Evolutionary conservation across 2,329 filamentous ascomycete species (phyloP).

Genomic region (Harringtonia lauricola): DNA sequence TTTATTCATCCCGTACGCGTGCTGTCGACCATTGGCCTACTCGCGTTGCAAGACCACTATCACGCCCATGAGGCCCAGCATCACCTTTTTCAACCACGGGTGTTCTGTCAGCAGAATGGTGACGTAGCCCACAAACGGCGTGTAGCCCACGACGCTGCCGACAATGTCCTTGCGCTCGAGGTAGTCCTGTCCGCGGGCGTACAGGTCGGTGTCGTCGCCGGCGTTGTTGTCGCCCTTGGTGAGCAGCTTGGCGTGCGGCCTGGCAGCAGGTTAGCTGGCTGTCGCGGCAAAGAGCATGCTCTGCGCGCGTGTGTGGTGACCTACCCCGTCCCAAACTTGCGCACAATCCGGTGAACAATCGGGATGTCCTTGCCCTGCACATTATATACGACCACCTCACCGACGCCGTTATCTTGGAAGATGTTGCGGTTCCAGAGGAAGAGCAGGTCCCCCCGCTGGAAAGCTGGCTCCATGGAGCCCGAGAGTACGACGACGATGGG

Average conservation of each 20-base stretch:
- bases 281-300: too few species aligned
- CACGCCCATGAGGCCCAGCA: conserved; percentile 90
- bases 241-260: conserved; percentile 57
- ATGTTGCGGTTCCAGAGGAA: conserved; percentile 67
- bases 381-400: conserved; percentile 55
- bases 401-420: conserved; percentile 39
- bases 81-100: conserved; percentile 91
- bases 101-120: conserved; percentile 93
- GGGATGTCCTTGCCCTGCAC: conserved; percentile 91
- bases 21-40: too few species aligned
- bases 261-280: conserved; percentile 15
- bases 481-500: conserved; percentile 78
- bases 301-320: conserved; percentile 13
- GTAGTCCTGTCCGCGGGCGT: conserved; percentile 78
- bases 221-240: conserved; percentile 98
- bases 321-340: conserved; percentile 54
- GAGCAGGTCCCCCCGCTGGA: conserved; percentile 66
- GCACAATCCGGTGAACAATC: conserved; percentile 87
- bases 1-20: too few species aligned
- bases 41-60: conserved; percentile 89
- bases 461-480: conserved; percentile 76
- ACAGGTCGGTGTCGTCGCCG: conserved; percentile 77
- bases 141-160: conserved; percentile 77
- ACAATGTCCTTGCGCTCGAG: conserved; percentile 83
- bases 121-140: conserved; percentile 93